Conservation (phyloP, 2,329 filamentous ascomycete species). For the Zymoseptoria crescenta region DNA sequence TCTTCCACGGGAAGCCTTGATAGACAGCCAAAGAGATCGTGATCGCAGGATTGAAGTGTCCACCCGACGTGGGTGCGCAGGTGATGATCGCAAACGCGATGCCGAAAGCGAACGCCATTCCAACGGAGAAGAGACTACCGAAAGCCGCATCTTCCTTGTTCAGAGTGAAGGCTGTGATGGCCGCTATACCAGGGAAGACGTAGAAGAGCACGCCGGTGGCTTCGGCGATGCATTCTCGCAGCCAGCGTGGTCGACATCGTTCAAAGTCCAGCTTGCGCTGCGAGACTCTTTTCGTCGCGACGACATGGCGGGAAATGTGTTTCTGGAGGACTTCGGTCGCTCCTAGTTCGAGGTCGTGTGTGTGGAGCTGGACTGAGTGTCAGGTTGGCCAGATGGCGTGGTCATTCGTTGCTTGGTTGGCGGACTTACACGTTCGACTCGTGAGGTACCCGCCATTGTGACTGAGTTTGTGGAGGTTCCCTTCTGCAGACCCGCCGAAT, state of each 20-base stretch:
- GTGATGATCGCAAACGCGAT: slow-evolving; percentile 54
- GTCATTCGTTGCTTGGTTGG: not conserved
- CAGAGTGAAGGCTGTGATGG: slow-evolving; percentile 45
- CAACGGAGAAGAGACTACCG: slow-evolving; percentile 49
- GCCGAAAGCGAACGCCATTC: slow-evolving; percentile 49
- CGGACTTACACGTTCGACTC: not conserved
- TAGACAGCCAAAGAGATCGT: slow-evolving; percentile 39
- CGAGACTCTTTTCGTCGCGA: slow-evolving; percentile 44
- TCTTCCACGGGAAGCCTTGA: slow-evolving; percentile 53
- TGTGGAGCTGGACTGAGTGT: slow-evolving; percentile 13
- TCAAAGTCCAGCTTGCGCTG: slow-evolving; percentile 50
- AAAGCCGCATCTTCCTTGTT: slow-evolving; percentile 38
- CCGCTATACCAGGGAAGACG: slow-evolving; percentile 45
- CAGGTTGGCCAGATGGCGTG: not conserved
- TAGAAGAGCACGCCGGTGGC: slow-evolving; percentile 48
- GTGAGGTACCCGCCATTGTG: not conserved
- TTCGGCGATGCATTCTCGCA: slow-evolving; percentile 50
- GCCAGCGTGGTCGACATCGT: slow-evolving; percentile 44
- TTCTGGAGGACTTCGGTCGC: slow-evolving; percentile 47
- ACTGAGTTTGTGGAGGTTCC: not conserved
- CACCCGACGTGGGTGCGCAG: slow-evolving; percentile 46
- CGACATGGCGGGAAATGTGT: slow-evolving; percentile 45
- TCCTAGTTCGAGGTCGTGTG: slow-evolving; percentile 42
- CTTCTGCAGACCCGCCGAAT: not conserved
- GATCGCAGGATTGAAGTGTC: slow-evolving; percentile 31